Evolutionary conservation across 805 yeast species (phyloP).

Genomic region (Wickerhamiella nectarea): DNA sequence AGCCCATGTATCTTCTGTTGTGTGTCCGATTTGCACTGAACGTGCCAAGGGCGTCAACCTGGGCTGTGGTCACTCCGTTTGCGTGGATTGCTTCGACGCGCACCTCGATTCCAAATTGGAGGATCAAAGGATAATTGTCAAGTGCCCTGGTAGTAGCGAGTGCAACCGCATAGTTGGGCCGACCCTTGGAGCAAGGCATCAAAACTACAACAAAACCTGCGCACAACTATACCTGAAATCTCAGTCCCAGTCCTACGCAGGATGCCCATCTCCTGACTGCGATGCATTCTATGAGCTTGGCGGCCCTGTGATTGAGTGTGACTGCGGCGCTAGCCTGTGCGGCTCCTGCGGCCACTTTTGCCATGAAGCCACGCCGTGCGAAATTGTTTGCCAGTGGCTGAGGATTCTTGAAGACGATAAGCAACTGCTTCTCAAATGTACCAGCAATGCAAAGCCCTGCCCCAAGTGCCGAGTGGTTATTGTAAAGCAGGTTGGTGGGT

Average conservation of each 20-base stretch:
- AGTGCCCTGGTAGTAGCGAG: constrained; percentile 48
- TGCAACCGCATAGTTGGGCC: constrained; percentile 26
- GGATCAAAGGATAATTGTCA: constrained; percentile 25
- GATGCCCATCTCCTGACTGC: constrained; percentile 78
- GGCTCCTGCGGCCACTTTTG: constrained; percentile 58
- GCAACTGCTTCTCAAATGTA: constrained; percentile 78
- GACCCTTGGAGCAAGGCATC: neutral
- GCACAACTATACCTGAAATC: neutral
- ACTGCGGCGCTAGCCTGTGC: constrained; percentile 59
- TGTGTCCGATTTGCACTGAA: constrained; percentile 4
- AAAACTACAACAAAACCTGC: neutral
- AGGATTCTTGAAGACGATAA: constrained; percentile 73
- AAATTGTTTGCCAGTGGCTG: constrained; percentile 55
- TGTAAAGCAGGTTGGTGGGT: constrained; percentile 82
- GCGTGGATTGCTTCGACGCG: constrained; percentile 51
- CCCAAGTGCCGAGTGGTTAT: constrained; percentile 69
- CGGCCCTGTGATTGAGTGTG: constrained; percentile 41
- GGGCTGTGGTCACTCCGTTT: constrained; percentile 61
- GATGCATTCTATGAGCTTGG: constrained; percentile 38
- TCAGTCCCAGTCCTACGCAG: neutral
- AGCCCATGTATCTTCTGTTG: neutral
- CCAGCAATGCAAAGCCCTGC: constrained; percentile 71
- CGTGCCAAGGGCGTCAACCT: constrained; percentile 21
- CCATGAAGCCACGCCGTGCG: constrained; percentile 79
- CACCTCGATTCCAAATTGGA: constrained; percentile 38